A percentile compares a stretch with the other conserved stretches of the same genome.
These are phyloP conservation scores for Coemansia nantahalensis DNA, from an alignment of 192 early-diverging fungal species.

Conservation along the genomic window DNA sequence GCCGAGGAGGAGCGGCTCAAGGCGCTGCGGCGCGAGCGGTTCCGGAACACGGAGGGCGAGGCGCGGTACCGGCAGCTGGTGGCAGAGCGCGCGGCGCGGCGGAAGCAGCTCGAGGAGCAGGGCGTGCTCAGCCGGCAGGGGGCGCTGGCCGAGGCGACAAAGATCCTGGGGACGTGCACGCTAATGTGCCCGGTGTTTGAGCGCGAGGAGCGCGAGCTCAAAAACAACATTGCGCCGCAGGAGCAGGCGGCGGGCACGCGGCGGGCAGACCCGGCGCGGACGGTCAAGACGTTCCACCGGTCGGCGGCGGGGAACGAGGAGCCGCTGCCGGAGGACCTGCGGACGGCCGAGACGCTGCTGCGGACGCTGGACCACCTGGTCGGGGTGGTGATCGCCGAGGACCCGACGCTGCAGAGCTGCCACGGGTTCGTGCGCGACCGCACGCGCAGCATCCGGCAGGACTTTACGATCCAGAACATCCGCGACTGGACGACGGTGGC, in stretches of 20 bases:
- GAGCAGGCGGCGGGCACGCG: slow-evolving; percentile 67
- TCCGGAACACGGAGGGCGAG: slow-evolving; percentile 39
- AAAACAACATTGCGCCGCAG: slow-evolving; percentile 66
- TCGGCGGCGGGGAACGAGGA: slow-evolving; percentile 84
- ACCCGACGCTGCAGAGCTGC: slow-evolving; percentile 60
- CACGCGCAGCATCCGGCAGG: slow-evolving; percentile 78
- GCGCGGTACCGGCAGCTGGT: slow-evolving; percentile 59
- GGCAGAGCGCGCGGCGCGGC: slow-evolving; percentile 58
- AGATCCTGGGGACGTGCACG: slow-evolving; percentile 72
- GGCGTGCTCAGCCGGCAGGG: slow-evolving; percentile 57
- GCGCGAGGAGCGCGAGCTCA: slow-evolving; percentile 76
- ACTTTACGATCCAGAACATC: slow-evolving; percentile 84
- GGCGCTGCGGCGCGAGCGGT: slow-evolving; percentile 45
- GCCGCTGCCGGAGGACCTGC: slow-evolving; percentile 84
- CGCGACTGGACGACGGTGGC: slow-evolving; percentile 64
- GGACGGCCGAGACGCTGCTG: slow-evolving; percentile 69
- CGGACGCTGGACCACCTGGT: slow-evolving; percentile 69
- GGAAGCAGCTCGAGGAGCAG: slow-evolving; percentile 59
- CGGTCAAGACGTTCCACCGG: slow-evolving; percentile 83
- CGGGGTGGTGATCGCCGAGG: slow-evolving; percentile 47
- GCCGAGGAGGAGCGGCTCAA: slow-evolving; percentile 43
- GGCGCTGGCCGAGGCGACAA: slow-evolving; percentile 61
- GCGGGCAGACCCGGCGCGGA: slow-evolving; percentile 59
- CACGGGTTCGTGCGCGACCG: slow-evolving; percentile 85
- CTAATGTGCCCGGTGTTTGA: slow-evolving; percentile 92